phyloP scores from a whole-genome alignment of 2,329 filamentous ascomycete species.

The Ophiostoma himal-ulmi region DNA sequence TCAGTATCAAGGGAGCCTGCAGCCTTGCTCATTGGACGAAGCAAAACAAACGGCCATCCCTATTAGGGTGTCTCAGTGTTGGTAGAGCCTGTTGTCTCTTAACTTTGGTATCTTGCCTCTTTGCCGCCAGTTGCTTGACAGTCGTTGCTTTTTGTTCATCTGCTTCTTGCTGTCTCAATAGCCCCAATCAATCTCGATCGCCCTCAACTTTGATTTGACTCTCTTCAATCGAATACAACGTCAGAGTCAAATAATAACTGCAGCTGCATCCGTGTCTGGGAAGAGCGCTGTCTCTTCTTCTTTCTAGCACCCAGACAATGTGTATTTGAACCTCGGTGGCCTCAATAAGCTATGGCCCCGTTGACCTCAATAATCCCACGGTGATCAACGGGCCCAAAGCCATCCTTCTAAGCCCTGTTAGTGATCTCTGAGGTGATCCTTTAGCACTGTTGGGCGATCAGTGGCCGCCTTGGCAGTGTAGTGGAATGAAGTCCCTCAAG shows the following conservation, averaged over 20 bases:
- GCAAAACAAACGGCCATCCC: conserved; percentile 7
- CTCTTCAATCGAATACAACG: no score
- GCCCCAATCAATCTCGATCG: background rate
- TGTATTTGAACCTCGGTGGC: background rate
- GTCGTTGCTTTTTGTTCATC: background rate
- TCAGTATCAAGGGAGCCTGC: conserved; percentile 8
- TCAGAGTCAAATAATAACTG: background rate
- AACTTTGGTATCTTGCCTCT: background rate
- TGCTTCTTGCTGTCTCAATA: background rate
- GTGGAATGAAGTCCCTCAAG: background rate
- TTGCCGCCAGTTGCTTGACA: background rate
- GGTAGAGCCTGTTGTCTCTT: background rate
- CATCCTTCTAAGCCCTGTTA: background rate
- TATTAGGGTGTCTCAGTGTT: background rate
- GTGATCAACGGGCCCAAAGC: background rate
- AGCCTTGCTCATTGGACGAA: conserved; percentile 24
- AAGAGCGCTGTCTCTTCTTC: background rate
- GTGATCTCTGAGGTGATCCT: background rate
- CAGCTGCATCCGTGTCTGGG: background rate
- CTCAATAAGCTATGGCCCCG: background rate
- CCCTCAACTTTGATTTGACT: background rate
- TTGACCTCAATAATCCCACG: background rate
- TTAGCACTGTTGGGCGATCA: background rate
- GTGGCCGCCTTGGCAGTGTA: background rate
- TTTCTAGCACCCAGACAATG: background rate